Evolutionary conservation across 257 asterid genomes (phyloP).

Genomic region (Solanum medicagineum): DNA sequence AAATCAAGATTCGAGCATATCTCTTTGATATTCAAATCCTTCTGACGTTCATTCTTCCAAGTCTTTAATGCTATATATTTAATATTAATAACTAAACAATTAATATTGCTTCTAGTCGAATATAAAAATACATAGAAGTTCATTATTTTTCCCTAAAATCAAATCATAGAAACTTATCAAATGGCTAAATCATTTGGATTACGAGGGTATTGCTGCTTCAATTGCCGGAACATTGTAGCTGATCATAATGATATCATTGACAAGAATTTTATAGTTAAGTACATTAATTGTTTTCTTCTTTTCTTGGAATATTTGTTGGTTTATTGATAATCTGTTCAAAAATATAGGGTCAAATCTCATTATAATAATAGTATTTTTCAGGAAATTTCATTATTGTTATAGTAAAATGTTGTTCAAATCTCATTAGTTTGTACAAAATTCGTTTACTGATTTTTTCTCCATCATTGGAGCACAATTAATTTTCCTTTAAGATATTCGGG

Average conservation of each 20-base stretch:
- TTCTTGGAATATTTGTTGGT: background rate
- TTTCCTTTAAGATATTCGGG: background rate
- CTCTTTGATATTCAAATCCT: background rate
- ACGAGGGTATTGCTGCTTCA: constrained; percentile 5
- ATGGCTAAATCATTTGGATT: background rate
- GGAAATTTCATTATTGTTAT: no score
- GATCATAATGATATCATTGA: background rate
- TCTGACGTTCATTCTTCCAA: background rate
- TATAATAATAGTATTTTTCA: background rate
- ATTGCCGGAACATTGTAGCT: background rate
- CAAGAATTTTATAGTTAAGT: background rate
- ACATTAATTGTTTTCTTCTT: background rate
- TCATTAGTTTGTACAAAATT: background rate
- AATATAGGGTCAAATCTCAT: background rate
- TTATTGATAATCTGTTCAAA: background rate
- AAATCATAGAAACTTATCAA: background rate
- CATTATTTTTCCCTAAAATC: background rate
- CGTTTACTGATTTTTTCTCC: background rate
- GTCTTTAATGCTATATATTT: background rate
- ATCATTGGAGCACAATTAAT: background rate
- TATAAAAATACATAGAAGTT: background rate
- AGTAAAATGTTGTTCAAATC: background rate
- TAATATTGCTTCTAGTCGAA: background rate
- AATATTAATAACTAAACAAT: background rate
- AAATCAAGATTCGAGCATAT: background rate